Evolutionary conservation across 2,329 filamentous ascomycete genomes (phyloP).

Genomic region (Trichoderma cornu-damae): DNA sequence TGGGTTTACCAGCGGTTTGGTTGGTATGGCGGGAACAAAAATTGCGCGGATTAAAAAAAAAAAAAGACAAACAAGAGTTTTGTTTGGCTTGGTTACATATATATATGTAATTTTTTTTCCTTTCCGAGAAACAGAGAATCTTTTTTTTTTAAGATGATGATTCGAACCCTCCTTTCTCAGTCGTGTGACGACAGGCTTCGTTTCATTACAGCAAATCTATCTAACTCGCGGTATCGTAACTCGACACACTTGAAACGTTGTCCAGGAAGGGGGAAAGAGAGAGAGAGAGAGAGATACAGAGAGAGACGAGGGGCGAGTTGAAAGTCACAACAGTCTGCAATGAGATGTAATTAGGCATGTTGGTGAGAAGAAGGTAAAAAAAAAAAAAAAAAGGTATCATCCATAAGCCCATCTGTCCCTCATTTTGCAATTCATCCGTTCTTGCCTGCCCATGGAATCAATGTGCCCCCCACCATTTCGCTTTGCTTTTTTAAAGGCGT

Average conservation of each 20-base stretch:
- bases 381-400: slow-evolving; percentile 11
- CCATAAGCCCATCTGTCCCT: slow-evolving; percentile 5
- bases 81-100: neutral
- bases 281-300: too few species aligned
- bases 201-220: too few species aligned
- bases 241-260: too few species aligned
- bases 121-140: neutral
- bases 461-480: slow-evolving; percentile 5
- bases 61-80: neutral
- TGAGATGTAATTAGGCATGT: neutral
- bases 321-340: neutral
- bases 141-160: too few species aligned
- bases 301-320: too few species aligned
- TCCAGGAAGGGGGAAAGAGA: too few species aligned
- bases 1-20: neutral
- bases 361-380: neutral
- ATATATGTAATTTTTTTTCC: too few species aligned
- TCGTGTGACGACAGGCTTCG: neutral
- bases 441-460: slow-evolving; percentile 1
- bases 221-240: too few species aligned
- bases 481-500: neutral
- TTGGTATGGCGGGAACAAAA: neutral
- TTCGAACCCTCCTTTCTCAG: neutral
- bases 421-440: neutral
- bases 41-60: neutral